Conservation (phyloP, 306 rosid genomes). For the Cucumis hystrix region DNA sequence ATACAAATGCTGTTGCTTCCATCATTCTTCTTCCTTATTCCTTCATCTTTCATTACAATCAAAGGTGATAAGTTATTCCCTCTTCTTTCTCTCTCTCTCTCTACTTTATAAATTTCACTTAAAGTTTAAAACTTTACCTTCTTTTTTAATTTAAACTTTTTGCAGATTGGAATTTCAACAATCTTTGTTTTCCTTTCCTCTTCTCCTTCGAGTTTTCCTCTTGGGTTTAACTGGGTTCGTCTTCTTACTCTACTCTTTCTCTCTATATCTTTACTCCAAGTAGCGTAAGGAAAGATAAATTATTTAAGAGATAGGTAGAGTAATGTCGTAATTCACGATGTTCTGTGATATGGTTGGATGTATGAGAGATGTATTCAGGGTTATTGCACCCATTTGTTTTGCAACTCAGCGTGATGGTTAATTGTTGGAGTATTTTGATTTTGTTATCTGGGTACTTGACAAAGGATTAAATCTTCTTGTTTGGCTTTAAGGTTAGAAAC, state of each 20-base stretch:
- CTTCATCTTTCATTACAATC: constrained; percentile 23
- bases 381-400: too few relatives aligned
- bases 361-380: background rate
- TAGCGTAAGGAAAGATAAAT: too few relatives aligned
- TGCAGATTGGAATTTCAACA: constrained; percentile 28
- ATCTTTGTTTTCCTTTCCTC: constrained; percentile 34
- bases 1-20: constrained; percentile 44
- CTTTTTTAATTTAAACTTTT: background rate
- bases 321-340: background rate
- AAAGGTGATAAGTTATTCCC: constrained; percentile 15
- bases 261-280: background rate
- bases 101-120: background rate
- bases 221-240: constrained; percentile 65
- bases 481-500: too few relatives aligned
- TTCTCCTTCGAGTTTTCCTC: constrained; percentile 44
- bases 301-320: background rate
- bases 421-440: too few relatives aligned
- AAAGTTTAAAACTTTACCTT: background rate
- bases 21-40: constrained; percentile 41
- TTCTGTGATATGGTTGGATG: background rate
- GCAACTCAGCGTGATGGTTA: too few relatives aligned
- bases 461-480: too few relatives aligned
- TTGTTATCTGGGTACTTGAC: too few relatives aligned
- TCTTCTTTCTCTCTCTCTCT: background rate
- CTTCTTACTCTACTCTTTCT: background rate